Conservation (phyloP, 2,329 filamentous ascomycete species). For the Myotisia sp. region DNA sequence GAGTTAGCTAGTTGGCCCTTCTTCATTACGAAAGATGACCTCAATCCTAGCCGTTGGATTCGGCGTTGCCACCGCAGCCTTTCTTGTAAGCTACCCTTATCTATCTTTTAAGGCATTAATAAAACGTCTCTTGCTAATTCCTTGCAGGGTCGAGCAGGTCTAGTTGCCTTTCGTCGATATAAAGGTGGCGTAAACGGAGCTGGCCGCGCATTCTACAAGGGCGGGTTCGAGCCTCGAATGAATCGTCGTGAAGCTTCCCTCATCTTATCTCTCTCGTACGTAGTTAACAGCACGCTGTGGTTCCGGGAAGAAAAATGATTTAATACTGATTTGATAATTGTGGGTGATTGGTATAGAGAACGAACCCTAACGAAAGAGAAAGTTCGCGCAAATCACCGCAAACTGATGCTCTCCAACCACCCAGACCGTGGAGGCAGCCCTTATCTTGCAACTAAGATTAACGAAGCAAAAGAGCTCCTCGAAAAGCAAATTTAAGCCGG, state of each 20-base stretch:
- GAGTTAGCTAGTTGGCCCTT: too few species aligned
- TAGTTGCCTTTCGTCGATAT: slow-evolving; percentile 75
- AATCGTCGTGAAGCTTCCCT: slow-evolving; percentile 78
- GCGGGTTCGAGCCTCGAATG: slow-evolving; percentile 95
- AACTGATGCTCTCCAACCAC: slow-evolving; percentile 93
- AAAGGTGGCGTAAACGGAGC: slow-evolving; percentile 54
- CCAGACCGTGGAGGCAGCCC: slow-evolving; percentile 93
- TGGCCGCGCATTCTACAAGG: slow-evolving; percentile 92
- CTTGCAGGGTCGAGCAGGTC: slow-evolving; percentile 73
- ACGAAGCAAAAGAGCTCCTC: slow-evolving; percentile 92
- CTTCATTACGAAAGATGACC: slow-evolving; percentile 1
- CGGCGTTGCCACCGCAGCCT: slow-evolving; percentile 46
- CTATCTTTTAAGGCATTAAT: background rate
- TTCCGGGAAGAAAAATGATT: too few species aligned
- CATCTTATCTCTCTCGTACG: slow-evolving; percentile 79
- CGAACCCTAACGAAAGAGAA: slow-evolving; percentile 79
- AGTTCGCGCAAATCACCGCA: slow-evolving; percentile 86
- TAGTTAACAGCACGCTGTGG: too few species aligned
- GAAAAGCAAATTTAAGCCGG: slow-evolving; percentile 46
- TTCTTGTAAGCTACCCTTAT: slow-evolving; percentile 51
- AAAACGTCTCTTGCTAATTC: slow-evolving; percentile 9
- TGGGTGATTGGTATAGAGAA: too few species aligned
- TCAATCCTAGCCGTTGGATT: slow-evolving; percentile 32
- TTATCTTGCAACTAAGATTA: slow-evolving; percentile 93
- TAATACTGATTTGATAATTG: too few species aligned